Base-by-base conservation (phyloP, 2,329 filamentous ascomycete genomes). In the Alternaria sp. region DNA sequence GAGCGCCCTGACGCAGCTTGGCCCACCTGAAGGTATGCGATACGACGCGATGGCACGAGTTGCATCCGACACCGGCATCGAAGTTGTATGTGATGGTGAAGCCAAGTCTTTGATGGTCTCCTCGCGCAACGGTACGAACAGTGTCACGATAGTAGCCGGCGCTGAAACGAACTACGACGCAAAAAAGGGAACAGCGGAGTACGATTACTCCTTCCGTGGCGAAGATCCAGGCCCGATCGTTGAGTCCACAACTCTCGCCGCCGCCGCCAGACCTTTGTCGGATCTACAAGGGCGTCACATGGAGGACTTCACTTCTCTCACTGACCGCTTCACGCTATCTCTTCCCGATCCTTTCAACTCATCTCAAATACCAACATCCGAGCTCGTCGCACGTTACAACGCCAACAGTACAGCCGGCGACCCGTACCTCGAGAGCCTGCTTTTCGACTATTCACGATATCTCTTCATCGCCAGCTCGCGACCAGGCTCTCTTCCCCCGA, bases 381-480 rank as follows among this genome's bases (percentile, higher is more conserved):
- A 72, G 8, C 59, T 81, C 5, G 66, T 80, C 47, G 64, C 64
- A 5, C 64, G 72, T 14, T 81, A 81, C 53, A 67, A 67, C 18
- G 67, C 70, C 14, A 71, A 63, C 0, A 61, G 66, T 18, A 68
- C 61, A 0, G 58, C 64, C 1, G 81, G 84, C 2, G 83, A 88
- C 58, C 85, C 86, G 0, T 87, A 82, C 41, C 74, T 89, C 2
- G 85, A 88, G 55, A 80, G 78, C 3, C 76, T 88, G 1, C 79
- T 87, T 4, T 87, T 88, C 64, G 83, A 86, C 65, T 87, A 84
- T 53, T 82, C 82, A 5, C 82, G 85, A 7, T 84, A 88, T 57
- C 79, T 89, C 1, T 81, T 89, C 59, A 86, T 89, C 53, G 83
- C 83, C 0, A 86, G 85, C 0, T 87, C 85, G 4, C 81, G 87